phyloP scores from a whole-genome alignment of 2,329 filamentous ascomycete species.

The Arthrobotrys iridis region DNA sequence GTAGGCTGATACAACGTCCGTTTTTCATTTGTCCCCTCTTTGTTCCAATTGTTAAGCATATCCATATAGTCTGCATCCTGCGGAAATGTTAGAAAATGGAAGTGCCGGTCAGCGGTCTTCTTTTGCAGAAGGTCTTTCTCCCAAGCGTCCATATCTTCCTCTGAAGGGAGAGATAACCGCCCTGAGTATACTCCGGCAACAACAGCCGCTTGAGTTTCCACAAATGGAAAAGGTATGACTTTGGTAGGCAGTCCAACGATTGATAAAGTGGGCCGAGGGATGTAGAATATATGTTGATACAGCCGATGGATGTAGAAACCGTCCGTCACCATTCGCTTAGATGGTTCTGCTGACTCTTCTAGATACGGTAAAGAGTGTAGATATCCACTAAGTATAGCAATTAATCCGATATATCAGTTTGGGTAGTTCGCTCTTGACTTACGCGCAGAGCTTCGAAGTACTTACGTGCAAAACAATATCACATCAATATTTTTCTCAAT shows the following conservation, averaged over 20 bases:
- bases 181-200: constrained; percentile 81
- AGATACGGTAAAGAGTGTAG: constrained; percentile 84
- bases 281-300: constrained; percentile 82
- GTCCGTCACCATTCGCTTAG: constrained; percentile 70
- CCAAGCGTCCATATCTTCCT: constrained; percentile 75
- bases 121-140: constrained; percentile 70
- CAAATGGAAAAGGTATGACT: constrained; percentile 85
- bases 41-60: constrained; percentile 71
- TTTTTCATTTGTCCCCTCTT: constrained; percentile 62
- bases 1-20: constrained; percentile 72
- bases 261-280: constrained; percentile 77
- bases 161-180: constrained; percentile 71
- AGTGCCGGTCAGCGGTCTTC: constrained; percentile 64
- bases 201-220: constrained; percentile 80
- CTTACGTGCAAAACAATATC: constrained; percentile 79
- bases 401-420: not conserved
- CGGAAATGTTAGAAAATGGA: constrained; percentile 67
- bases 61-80: constrained; percentile 78
- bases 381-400: constrained; percentile 68
- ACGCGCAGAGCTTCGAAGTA: not conserved
- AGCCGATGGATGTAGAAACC: constrained; percentile 76
- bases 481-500: constrained; percentile 76
- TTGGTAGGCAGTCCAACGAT: constrained; percentile 81
- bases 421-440: not conserved
- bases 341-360: constrained; percentile 59